These are phyloP conservation scores for Sporothrix schenckii DNA, from an alignment of 2,329 filamentous ascomycete species.

Conservation along the genomic window DNA sequence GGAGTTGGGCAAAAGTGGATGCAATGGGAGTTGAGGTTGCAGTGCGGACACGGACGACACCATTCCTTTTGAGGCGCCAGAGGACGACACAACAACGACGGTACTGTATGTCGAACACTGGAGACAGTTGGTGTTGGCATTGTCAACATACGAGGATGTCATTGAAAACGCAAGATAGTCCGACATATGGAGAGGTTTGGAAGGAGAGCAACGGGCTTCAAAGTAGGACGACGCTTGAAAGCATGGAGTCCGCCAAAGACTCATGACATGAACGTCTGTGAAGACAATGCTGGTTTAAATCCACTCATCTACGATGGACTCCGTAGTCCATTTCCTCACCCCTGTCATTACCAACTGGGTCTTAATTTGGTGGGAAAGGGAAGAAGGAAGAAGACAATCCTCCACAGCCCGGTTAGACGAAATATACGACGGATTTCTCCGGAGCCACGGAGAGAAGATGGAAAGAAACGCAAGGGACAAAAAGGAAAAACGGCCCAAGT, in stretches of 20 bases:
- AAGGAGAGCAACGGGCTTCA: background rate
- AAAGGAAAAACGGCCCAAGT: background rate
- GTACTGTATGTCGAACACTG: too few species aligned
- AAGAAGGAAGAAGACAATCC: slow-evolving; percentile 2
- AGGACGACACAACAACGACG: background rate
- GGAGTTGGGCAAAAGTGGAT: background rate
- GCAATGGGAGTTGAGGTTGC: slow-evolving; percentile 4
- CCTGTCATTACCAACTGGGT: background rate
- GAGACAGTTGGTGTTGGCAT: too few species aligned
- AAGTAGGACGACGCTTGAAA: background rate
- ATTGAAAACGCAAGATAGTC: background rate
- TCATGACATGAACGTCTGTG: background rate
- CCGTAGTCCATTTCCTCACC: background rate
- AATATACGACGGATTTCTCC: background rate
- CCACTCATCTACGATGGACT: too few species aligned
- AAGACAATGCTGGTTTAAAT: background rate
- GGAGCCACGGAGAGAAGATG: background rate
- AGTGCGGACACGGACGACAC: background rate
- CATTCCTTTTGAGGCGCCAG: background rate
- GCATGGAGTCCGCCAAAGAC: background rate
- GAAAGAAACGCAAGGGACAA: background rate
- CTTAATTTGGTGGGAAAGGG: slow-evolving; percentile 20
- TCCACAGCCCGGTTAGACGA: slow-evolving; percentile 14
- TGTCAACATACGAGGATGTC: background rate
- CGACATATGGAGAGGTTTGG: too few species aligned